Conservation (phyloP, 1,139 yeast species). For the Spencermartinsiella ligniputridi region DNA sequence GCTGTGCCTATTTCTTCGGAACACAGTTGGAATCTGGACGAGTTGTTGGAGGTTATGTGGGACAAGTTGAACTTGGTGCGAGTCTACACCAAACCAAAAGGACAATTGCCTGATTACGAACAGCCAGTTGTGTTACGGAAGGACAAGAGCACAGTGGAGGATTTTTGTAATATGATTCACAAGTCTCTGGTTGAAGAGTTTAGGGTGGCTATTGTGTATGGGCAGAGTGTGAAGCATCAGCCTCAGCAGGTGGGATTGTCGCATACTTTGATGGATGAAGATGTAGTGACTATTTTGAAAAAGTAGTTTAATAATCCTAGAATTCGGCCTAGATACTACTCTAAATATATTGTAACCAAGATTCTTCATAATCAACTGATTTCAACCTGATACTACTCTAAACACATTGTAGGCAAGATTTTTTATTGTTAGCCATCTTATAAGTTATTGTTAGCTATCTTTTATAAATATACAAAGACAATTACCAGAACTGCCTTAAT, state of each 20-base stretch:
- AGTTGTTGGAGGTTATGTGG: constrained; percentile 94
- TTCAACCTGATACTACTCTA: too few species aligned
- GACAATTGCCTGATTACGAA: constrained; percentile 83
- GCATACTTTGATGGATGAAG: constrained; percentile 87
- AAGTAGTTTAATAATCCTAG: too few species aligned
- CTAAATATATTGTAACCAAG: too few species aligned
- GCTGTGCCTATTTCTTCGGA: constrained; percentile 97
- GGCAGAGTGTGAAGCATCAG: constrained; percentile 92
- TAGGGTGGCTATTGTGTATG: constrained; percentile 85
- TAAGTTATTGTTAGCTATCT: too few species aligned
- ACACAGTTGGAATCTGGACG: constrained; percentile 95
- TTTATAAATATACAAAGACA: too few species aligned
- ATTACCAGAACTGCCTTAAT: too few species aligned
- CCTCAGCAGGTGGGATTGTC: constrained; percentile 93
- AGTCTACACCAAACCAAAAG: constrained; percentile 96
- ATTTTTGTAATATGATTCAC: constrained; percentile 95
- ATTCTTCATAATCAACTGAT: too few species aligned
- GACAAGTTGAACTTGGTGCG: constrained; percentile 80
- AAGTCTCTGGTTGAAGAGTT: constrained; percentile 90
- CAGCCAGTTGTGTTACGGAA: constrained; percentile 91
- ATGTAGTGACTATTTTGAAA: constrained; percentile 91
- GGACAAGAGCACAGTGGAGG: constrained; percentile 82
- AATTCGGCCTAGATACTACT: too few species aligned
- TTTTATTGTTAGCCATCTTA: too few species aligned
- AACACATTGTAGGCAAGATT: too few species aligned